These are phyloP conservation scores for Scutellaria baicalensis DNA, from an alignment of 257 asterid genomes.

Conservation along the genomic window DNA sequence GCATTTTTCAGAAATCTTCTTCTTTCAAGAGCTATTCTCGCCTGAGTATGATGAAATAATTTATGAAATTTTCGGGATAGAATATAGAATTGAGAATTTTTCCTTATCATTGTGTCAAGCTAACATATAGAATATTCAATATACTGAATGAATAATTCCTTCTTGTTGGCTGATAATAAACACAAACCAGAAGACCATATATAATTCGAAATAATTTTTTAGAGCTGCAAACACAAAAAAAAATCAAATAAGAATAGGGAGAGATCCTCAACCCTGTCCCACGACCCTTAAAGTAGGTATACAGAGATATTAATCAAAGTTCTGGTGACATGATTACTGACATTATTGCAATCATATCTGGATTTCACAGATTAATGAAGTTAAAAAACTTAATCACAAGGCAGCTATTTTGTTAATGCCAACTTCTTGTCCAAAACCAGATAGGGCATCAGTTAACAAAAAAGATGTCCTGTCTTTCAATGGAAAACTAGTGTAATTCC, in stretches of 20 bases:
- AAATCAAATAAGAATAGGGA: neutral
- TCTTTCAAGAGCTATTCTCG: constrained; percentile 98
- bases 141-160: neutral
- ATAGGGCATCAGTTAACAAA: neutral
- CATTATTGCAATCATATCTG: constrained; percentile 1
- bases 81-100: neutral
- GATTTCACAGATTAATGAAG: neutral
- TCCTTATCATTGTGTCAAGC: neutral
- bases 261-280: neutral
- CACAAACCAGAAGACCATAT: neutral
- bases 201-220: neutral
- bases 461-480: neutral
- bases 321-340: neutral
- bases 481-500: neutral
- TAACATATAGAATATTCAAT: neutral
- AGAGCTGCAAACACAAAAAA: neutral
- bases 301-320: neutral
- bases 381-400: neutral
- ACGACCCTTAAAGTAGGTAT: neutral
- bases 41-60: constrained; percentile 40
- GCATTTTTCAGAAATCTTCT: constrained; percentile 88
- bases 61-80: constrained; percentile 1
- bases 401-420: neutral
- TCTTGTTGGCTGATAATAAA: neutral
- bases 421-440: neutral